Conservation (phyloP, 1,139 yeast species). For the Zygosaccharomyces sapae region DNA sequence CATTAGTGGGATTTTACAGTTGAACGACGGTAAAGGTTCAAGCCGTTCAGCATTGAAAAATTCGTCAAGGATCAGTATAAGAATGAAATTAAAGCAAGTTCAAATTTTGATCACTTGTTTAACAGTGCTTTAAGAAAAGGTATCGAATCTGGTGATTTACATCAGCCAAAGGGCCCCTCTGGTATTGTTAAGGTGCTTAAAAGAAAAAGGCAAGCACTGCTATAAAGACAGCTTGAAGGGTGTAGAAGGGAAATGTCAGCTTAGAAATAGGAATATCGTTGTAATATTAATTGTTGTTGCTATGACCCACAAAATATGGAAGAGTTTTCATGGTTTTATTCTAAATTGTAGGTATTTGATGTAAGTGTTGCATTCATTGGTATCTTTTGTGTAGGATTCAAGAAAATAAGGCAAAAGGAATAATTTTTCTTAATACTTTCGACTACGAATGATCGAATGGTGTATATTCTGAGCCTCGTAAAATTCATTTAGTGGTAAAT, state of each 20-base stretch:
- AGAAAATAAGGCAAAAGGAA: too few relatives aligned
- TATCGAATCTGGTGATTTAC: constrained; percentile 68
- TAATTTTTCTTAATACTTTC: not conserved
- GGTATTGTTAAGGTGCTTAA: constrained; percentile 40
- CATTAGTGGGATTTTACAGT: constrained; percentile 21
- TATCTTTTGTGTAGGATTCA: too few relatives aligned
- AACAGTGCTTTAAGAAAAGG: constrained; percentile 79
- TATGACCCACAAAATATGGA: too few relatives aligned
- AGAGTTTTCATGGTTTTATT: too few relatives aligned
- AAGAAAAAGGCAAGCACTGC: constrained; percentile 18
- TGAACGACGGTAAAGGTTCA: constrained; percentile 30
- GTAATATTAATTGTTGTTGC: too few relatives aligned
- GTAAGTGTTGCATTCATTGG: too few relatives aligned
- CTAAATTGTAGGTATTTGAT: too few relatives aligned
- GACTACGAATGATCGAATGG: not conserved
- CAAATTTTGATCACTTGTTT: constrained; percentile 71
- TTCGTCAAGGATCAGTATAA: constrained; percentile 46
- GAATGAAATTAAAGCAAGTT: constrained; percentile 55
- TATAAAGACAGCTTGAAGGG: not conserved
- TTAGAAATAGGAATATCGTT: not conserved
- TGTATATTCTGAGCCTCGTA: not conserved
- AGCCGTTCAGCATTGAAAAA: constrained; percentile 64
- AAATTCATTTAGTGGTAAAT: not conserved
- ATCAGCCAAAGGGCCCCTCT: constrained; percentile 77
- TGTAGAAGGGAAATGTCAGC: too few relatives aligned